Conservation (phyloP, 305 asterid species). For the Ajuga reptans region DNA sequence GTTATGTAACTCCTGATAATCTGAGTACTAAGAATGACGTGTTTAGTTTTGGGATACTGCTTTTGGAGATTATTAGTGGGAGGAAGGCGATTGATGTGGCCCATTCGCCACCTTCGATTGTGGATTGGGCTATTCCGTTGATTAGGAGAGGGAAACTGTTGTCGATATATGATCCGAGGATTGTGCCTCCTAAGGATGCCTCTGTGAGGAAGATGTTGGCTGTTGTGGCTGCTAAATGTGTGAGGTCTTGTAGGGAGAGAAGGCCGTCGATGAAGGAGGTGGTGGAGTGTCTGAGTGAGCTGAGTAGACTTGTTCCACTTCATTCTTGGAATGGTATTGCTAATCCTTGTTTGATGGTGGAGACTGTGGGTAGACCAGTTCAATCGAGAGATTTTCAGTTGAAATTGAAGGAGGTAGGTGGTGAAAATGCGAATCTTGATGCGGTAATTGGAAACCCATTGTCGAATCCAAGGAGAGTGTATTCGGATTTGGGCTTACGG, state of each 20-base stretch:
- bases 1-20: conserved; percentile 79
- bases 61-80: conserved; percentile 81
- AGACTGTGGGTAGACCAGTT: conserved; percentile 54
- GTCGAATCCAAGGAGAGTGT: conserved; percentile 48
- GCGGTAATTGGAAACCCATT: conserved; percentile 26
- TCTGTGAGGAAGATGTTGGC: conserved; percentile 61
- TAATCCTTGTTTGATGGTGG: conserved; percentile 84
- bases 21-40: conserved; percentile 72
- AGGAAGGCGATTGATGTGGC: conserved; percentile 78
- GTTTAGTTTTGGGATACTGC: conserved; percentile 68
- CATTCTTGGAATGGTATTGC: conserved; percentile 68
- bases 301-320: conserved; percentile 51
- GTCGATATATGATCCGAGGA: conserved; percentile 57
- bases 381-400: conserved; percentile 26
- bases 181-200: conserved; percentile 54
- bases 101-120: conserved; percentile 67
- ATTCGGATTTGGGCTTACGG: conserved; percentile 63
- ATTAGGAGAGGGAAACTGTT: conserved; percentile 62
- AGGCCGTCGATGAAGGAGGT: conserved; percentile 82
- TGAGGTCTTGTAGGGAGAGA: conserved; percentile 77
- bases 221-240: conserved; percentile 70
- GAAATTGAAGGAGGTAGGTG: conserved; percentile 19
- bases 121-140: conserved; percentile 89
- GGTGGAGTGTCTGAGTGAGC: conserved; percentile 50
- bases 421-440: conserved; percentile 25